phyloP scores from a whole-genome alignment of 495 filamentous ascomycete genomes.

The Podospora didyma region DNA sequence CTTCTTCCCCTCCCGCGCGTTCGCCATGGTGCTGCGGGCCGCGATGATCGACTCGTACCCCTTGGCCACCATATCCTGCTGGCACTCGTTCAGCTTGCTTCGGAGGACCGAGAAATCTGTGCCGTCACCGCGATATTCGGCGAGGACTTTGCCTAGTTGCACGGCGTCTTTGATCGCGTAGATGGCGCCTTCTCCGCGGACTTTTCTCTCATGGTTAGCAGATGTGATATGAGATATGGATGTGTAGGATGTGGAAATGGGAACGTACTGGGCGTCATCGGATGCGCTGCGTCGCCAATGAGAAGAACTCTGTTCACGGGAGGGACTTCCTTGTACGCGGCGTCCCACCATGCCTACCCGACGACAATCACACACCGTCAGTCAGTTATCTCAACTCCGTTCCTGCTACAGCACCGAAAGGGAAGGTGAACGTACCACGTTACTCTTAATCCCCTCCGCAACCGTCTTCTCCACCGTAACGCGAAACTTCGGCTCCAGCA shows the following conservation, averaged over 20 bases:
- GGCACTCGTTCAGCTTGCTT: constrained; percentile 15
- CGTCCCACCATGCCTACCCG: constrained; percentile 13
- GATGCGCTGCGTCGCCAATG: constrained; percentile 56
- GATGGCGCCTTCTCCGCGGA: constrained; percentile 32
- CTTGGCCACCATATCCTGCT: constrained; percentile 11
- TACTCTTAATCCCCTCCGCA: constrained; percentile 5
- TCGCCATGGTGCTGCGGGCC: not conserved
- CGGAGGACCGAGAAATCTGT: constrained; percentile 1
- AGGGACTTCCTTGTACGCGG: constrained; percentile 13
- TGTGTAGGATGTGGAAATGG: not conserved
- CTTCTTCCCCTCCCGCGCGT: not conserved
- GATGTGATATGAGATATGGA: not conserved
- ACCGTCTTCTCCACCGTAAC: constrained; percentile 18
- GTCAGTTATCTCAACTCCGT: not conserved
- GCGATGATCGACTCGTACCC: constrained; percentile 12
- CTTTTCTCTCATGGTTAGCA: constrained; percentile 9
- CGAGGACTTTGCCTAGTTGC: constrained; percentile 14
- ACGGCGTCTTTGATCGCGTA: constrained; percentile 29
- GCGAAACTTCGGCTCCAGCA: constrained; percentile 17
- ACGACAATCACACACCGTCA: not conserved
- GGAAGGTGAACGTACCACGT: not conserved
- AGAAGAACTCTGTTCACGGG: constrained; percentile 42
- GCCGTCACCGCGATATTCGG: constrained; percentile 11
- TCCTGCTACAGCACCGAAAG: too few species aligned
- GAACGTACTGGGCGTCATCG: constrained; percentile 55